These are phyloP conservation scores for Craspedostauros australis DNA, from an alignment of 108 stramenopile genomes.

Conservation along the genomic window DNA sequence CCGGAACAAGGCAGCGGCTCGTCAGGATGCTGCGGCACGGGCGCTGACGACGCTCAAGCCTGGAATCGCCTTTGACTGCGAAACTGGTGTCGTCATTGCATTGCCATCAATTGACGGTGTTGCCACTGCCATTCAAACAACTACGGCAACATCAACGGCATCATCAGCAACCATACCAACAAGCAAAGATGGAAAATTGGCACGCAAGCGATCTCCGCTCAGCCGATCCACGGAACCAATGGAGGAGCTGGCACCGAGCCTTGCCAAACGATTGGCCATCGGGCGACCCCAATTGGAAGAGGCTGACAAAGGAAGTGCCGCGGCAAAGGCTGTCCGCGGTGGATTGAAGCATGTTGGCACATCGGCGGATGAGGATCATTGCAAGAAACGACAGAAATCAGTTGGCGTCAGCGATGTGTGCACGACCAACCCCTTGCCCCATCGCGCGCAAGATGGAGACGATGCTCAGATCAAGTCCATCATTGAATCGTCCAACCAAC, in stretches of 20 bases:
- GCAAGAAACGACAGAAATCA: too few relatives aligned
- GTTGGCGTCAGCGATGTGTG: too few relatives aligned
- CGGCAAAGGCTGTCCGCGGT: too few relatives aligned
- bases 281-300: slow-evolving; percentile 15
- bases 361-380: too few relatives aligned
- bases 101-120: slow-evolving; percentile 6
- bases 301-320: not conserved
- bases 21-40: slow-evolving; percentile 70
- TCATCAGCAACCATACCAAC: not conserved
- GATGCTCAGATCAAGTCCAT: too few relatives aligned
- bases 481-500: too few relatives aligned
- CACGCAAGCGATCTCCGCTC: not conserved
- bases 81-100: slow-evolving; percentile 56
- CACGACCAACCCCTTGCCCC: too few relatives aligned
- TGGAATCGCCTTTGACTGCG: slow-evolving; percentile 58
- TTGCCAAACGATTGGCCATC: slow-evolving; percentile 69
- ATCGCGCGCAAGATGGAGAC: too few relatives aligned
- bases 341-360: too few relatives aligned
- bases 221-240: slow-evolving; percentile 24
- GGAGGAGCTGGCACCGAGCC: slow-evolving; percentile 53
- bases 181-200: not conserved
- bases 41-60: slow-evolving; percentile 58
- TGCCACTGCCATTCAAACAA: not conserved
- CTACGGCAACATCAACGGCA: not conserved
- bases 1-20: slow-evolving; percentile 55